Evolutionary conservation across 257 asterid genomes (phyloP).

Genomic region (Solanum clarkiae): DNA sequence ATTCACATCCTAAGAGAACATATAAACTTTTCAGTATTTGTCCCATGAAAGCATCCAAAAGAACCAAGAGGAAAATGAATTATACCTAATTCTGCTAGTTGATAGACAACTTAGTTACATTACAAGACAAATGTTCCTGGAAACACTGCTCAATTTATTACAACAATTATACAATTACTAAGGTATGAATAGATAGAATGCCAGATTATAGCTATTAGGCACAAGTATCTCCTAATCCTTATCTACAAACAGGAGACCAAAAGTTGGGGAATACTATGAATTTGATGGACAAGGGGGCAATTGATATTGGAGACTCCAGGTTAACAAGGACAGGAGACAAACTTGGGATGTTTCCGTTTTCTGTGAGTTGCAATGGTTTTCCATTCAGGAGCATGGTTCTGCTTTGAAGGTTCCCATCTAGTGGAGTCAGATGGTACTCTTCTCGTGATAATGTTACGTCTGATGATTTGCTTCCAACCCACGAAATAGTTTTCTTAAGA

Average conservation of each 20-base stretch:
- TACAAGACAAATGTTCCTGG: not conserved
- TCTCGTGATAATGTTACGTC: slow-evolving; percentile 43
- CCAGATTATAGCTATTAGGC: not conserved
- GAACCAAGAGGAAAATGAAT: not conserved
- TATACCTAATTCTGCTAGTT: not conserved
- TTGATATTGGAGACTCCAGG: slow-evolving; percentile 22
- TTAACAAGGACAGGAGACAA: slow-evolving; percentile 30
- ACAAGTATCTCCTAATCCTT: not conserved
- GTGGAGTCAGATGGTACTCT: slow-evolving; percentile 74
- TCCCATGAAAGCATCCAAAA: not conserved
- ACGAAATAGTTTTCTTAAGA: slow-evolving; percentile 51
- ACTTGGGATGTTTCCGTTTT: slow-evolving; percentile 32
- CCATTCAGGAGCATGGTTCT: slow-evolving; percentile 52
- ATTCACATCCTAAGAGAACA: too few relatives aligned
- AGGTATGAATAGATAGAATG: not conserved
- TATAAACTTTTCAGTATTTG: not conserved
- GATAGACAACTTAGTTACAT: not conserved
- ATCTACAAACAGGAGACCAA: slow-evolving; percentile 37
- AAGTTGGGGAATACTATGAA: slow-evolving; percentile 60
- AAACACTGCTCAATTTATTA: not conserved
- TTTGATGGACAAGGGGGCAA: slow-evolving; percentile 56
- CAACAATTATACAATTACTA: not conserved
- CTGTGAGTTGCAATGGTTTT: slow-evolving; percentile 28
- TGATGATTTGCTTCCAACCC: slow-evolving; percentile 66
- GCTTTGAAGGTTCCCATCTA: slow-evolving; percentile 43